Conservation (phyloP, 2,329 filamentous ascomycete species). For the Paecilomyces sp. region DNA sequence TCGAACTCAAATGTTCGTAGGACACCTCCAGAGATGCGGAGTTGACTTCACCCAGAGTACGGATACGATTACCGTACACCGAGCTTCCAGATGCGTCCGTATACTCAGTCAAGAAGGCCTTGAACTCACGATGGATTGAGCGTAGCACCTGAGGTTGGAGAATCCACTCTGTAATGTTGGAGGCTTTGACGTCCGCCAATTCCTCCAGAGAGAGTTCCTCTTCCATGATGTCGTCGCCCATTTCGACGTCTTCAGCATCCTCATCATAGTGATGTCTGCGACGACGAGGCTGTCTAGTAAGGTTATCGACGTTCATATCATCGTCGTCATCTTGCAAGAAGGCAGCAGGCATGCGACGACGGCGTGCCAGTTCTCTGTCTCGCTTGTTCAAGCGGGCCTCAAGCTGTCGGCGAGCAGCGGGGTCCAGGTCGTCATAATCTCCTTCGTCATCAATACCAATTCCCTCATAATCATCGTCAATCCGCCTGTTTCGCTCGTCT, state of each 20-base stretch:
- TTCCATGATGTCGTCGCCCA: conserved; percentile 90
- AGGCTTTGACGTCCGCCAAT: conserved; percentile 84
- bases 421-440: conserved; percentile 56
- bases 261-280: conserved; percentile 90
- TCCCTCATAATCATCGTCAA: conserved; percentile 43
- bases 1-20: conserved; percentile 82
- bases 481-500: conserved; percentile 48
- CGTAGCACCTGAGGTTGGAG: conserved; percentile 81
- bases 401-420: conserved; percentile 51
- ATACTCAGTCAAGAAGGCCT: conserved; percentile 92
- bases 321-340: conserved; percentile 70
- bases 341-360: conserved; percentile 54
- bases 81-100: conserved; percentile 83
- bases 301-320: conserved; percentile 66
- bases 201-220: conserved; percentile 91
- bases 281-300: conserved; percentile 77
- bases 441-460: conserved; percentile 58
- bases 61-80: conserved; percentile 89
- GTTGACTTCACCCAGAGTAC: conserved; percentile 94
- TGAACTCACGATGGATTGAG: conserved; percentile 94
- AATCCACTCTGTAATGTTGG: conserved; percentile 92
- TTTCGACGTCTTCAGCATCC: conserved; percentile 78
- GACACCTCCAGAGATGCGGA: conserved; percentile 94
- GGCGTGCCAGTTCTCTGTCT: conserved; percentile 53
- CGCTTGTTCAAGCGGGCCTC: conserved; percentile 56